These are phyloP conservation scores for Zymoseptoria crescenta DNA, from an alignment of 2,329 filamentous ascomycete species.

Conservation along the genomic window DNA sequence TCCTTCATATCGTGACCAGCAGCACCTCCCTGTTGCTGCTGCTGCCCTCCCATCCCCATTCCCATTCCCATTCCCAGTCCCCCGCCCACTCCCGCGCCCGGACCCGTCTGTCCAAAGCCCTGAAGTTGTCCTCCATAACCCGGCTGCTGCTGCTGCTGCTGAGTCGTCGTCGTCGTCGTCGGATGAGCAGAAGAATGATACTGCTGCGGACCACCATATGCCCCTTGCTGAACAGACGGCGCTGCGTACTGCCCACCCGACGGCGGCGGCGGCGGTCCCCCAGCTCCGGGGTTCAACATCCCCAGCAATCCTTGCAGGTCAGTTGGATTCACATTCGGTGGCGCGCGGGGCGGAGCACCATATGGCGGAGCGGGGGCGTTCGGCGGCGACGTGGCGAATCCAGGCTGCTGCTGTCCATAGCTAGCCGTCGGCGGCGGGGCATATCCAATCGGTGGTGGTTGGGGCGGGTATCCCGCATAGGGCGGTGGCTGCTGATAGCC, in stretches of 20 bases:
- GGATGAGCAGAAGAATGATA: too few species aligned
- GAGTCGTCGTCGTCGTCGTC: too few species aligned
- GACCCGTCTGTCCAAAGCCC: not conserved
- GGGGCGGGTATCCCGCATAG: conserved; percentile 8
- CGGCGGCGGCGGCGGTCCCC: conserved; percentile 17
- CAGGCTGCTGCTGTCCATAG: conserved; percentile 11
- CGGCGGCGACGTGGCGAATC: conserved; percentile 11
- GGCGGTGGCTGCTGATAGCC: conserved; percentile 26
- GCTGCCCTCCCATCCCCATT: not conserved
- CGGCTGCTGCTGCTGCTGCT: not conserved
- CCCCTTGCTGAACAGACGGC: too few species aligned
- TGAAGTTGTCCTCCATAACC: not conserved
- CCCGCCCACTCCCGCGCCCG: too few species aligned
- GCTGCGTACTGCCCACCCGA: not conserved
- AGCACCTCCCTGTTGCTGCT: not conserved
- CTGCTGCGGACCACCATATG: not conserved
- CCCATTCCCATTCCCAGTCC: not conserved
- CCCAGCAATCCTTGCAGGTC: conserved; percentile 62
- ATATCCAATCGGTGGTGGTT: conserved; percentile 9
- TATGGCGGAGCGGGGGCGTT: conserved; percentile 24
- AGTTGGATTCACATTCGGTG: conserved; percentile 58
- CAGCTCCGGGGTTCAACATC: conserved; percentile 43
- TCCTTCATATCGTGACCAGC: not conserved
- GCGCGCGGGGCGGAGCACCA: conserved; percentile 22
- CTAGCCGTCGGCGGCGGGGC: conserved; percentile 2